These are phyloP conservation scores for Oryza officinalis DNA, from an alignment of 176 grass and related monocot genomes.

Conservation along the genomic window DNA sequence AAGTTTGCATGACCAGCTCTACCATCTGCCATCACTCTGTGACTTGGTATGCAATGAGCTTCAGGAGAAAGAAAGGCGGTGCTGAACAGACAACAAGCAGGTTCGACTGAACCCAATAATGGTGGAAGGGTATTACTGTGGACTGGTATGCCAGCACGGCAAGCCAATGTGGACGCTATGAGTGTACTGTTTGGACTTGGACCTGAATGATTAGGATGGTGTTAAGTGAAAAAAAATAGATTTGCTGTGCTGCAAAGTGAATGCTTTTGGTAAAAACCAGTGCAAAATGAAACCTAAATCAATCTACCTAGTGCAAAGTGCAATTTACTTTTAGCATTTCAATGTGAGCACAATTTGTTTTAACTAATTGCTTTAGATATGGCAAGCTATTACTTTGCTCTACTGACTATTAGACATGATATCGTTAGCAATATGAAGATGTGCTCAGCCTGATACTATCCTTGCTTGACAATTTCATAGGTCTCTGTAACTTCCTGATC, in stretches of 20 bases:
- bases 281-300: neutral
- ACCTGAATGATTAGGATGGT: neutral
- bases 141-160: neutral
- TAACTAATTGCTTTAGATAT: neutral
- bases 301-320: neutral
- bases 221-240: neutral
- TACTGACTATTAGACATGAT: neutral
- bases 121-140: neutral
- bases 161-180: neutral
- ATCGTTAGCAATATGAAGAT: neutral
- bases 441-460: neutral
- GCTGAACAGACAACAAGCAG: neutral
- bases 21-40: neutral
- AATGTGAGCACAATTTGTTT: conserved; percentile 1
- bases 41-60: neutral
- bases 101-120: neutral
- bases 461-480: conserved; percentile 1
- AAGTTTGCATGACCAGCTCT: neutral
- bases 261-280: neutral
- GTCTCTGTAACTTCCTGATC: neutral
- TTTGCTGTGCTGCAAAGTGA: neutral
- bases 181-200: neutral
- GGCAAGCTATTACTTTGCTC: neutral
- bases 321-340: neutral
- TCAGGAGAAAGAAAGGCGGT: neutral